Evolutionary conservation across 2,329 filamentous ascomycete genomes (phyloP), one percentile per base, ranked within the genome.

Genomic region (Colletotrichum spaethianum): DNA sequence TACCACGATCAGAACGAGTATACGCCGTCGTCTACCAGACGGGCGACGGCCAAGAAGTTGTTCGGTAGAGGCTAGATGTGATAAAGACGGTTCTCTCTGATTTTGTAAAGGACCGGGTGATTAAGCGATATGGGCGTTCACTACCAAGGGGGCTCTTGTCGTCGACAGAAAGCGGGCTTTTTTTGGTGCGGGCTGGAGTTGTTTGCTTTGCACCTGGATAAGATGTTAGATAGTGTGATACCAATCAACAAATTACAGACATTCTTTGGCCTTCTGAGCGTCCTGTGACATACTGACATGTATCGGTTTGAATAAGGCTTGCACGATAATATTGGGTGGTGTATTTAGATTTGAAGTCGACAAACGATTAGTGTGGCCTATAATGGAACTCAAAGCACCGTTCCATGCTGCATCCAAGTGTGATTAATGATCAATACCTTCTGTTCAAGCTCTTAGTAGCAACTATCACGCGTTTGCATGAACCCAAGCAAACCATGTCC

Each of bases 21-120:
- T 23, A 26, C 72, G 36, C 57, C 69, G 16, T 57, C 53, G 23
- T 67, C 68, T n/a, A 53, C 44, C 20, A 72, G 73, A 46, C 44
- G 73, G 36, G 69, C 53, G 4, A 60, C 73, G 6, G 73, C 72
- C 16, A 74, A 74, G 72, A 75, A 75, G 64, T 44, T 75, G 6
- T 75, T 75, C 18, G 73, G 73, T 44, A 63, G 73, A 53, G 57
- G 63, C 3, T 75, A 46, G 36, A 52, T n/a, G 46, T 28, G 59
- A 36, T 36, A 4, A 16, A 8, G 46, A 63, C 8, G 12, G 18
- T 16, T 3, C 31, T 26, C 16, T 52, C 18, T 18, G n/a, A 36
- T 31, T 14, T 38, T 38, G 53, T 55, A 11, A n/a, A 38, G 8
- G 33, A 11, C 7, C 20, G 9, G 28, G 8, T n/a, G 50, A 4